Evolutionary conservation across 768 basidiomycete species (phyloP), one percentile per base, ranked within the genome.

Genomic region (Obba rivulosa): DNA sequence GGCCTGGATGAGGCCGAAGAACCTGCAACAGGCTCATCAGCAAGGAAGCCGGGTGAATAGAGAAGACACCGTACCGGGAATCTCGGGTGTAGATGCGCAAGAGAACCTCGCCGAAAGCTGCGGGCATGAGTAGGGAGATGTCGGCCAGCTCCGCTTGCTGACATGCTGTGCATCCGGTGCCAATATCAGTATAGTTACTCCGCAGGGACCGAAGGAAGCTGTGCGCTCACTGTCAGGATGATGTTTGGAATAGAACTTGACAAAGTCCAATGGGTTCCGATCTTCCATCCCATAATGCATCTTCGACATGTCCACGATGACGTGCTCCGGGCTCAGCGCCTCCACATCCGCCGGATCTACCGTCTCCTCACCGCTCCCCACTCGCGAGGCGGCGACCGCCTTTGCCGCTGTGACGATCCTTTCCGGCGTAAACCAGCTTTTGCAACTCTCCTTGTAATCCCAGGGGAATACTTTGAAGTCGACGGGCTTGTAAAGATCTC

Each of bases 201-300:
- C n/a, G 16, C 21, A 21, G 1, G n/a, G 20, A 36, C 13, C 4
- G 7, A 50, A 16, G 38, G 21, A 8, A 34, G 36, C 9, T 7
- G 28, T 16, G 24, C 1, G 41, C 62, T 50, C 57, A 89, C 87
- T 56, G 48, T 81, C 64, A 0, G 78, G 78, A 16, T 75, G 70
- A 13, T 71, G 67, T 62, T 90, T 90, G 0, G 81, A 79, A 57
- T 89, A 91, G 58, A 91, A 92, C 59, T 74, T 79, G 45, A 89
- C 78, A 14, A 66, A 73, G 39, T 83, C 75, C 40, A 91, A 59
- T 1, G 90, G 90, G 56, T 87, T 87, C 52, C 69, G 63, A 38
- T 79, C 77, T 53, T 76, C 70, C 80, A 85, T 87, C 3, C 89
- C 90, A 56, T 86, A 84, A 59, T 92, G 90, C 74, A 91, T 73